A percentile compares a stretch with the other conserved stretches of the same genome.
Evolutionary conservation across 805 yeast species (phyloP).

Genomic region (Teunomyces cretensis): DNA sequence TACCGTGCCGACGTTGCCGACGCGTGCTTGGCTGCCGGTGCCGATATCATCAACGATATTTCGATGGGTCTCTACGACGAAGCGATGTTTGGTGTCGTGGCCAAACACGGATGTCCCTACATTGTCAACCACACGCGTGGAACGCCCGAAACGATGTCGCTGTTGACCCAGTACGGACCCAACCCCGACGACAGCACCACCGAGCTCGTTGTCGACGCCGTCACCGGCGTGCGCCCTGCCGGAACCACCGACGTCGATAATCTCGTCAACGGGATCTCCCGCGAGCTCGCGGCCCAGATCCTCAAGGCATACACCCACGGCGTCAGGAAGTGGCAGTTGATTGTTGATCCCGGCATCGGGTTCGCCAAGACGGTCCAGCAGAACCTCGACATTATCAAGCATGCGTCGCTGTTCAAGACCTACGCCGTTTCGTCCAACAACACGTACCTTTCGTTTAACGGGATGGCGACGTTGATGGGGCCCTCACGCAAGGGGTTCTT

Average conservation of each 20-base stretch:
- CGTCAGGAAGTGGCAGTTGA: conserved; percentile 83
- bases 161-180: conserved; percentile 52
- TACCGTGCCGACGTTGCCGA: conserved; percentile 76
- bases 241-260: conserved; percentile 26
- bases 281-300: conserved; percentile 63
- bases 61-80: conserved; percentile 76
- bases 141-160: conserved; percentile 68
- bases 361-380: conserved; percentile 84
- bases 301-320: conserved; percentile 59
- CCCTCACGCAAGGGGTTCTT: conserved; percentile 88
- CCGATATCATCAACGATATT: conserved; percentile 89
- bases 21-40: conserved; percentile 69
- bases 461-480: conserved; percentile 74
- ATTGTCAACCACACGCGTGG: conserved; percentile 87
- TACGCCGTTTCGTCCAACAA: conserved; percentile 40
- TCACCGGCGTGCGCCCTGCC: conserved; percentile 13
- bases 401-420: conserved; percentile 47
- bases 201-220: conserved; percentile 24
- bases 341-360: conserved; percentile 94
- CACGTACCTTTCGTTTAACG: conserved; percentile 43
- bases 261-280: conserved; percentile 56
- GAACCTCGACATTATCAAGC: conserved; percentile 63
- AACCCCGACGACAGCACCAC: conserved; percentile 39
- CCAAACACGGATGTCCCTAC: conserved; percentile 70
- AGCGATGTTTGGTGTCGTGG: conserved; percentile 65